A percentile compares a stretch with the other conserved stretches of the same genome.
Conservation (phyloP, 2,329 filamentous ascomycete genomes). For the Epichloe bromicola region DNA sequence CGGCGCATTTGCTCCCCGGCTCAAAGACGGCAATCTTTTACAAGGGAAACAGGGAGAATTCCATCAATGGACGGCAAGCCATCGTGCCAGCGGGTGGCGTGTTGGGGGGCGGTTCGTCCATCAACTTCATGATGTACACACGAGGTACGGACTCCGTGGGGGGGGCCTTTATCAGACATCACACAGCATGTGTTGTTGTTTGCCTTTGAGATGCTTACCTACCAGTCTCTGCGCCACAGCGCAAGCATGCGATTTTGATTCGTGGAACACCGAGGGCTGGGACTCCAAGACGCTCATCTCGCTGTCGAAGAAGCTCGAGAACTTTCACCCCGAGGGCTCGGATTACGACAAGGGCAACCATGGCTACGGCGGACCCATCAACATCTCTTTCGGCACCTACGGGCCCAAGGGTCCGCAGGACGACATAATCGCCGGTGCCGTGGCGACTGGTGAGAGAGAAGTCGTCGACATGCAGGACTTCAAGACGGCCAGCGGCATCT, state of each 20-base stretch:
- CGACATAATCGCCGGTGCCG: constrained; percentile 35
- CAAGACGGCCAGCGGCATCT: constrained; percentile 21
- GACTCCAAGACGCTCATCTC: constrained; percentile 18
- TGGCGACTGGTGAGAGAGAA: constrained; percentile 29
- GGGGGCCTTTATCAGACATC: no score
- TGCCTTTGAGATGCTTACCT: no score
- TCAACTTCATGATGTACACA: constrained; percentile 21
- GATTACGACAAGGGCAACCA: constrained; percentile 29
- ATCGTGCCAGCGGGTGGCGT: constrained; percentile 14
- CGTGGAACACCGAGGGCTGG: constrained; percentile 23
- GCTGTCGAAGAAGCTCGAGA: constrained; percentile 35
- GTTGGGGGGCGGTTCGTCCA: constrained; percentile 21
- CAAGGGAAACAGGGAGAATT: constrained; percentile 11
- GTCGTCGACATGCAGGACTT: constrained; percentile 41
- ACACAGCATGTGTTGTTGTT: no score
- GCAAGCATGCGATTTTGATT: constrained; percentile 19
- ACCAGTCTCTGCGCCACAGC: constrained; percentile 2
- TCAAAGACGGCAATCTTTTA: constrained; percentile 12
- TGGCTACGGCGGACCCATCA: constrained; percentile 40
- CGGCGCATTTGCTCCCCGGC: constrained; percentile 10
- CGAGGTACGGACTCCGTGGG: constrained; percentile 7
- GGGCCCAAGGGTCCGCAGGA: constrained; percentile 25
- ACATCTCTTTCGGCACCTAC: constrained; percentile 39
- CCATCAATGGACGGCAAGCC: constrained; percentile 12
- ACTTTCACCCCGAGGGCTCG: constrained; percentile 28